A percentile compares a stretch with the other conserved stretches of the same genome.
Evolutionary conservation across 1,139 yeast genomes (phyloP).

Genomic region (Starmera stellimalicola): DNA sequence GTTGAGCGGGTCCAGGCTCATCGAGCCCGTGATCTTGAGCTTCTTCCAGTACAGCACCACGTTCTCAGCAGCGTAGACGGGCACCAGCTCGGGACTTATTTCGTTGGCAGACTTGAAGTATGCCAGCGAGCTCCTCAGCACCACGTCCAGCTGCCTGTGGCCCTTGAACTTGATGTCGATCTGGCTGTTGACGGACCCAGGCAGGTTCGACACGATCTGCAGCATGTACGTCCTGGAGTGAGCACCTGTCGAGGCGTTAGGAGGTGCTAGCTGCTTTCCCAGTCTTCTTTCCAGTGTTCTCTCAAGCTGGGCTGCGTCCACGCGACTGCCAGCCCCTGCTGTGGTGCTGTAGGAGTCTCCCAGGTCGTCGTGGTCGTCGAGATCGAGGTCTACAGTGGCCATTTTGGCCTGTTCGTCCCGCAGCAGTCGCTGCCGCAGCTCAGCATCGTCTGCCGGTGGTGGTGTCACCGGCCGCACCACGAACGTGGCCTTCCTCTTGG

Average conservation of each 20-base stretch:
- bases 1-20: slow-evolving; percentile 15
- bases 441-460: slow-evolving; percentile 12
- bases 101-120: slow-evolving; percentile 2
- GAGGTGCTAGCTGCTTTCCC: too few species aligned
- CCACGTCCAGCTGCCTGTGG: slow-evolving; percentile 11
- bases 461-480: slow-evolving; percentile 9
- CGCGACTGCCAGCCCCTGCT: too few species aligned
- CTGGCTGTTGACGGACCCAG: slow-evolving; percentile 12
- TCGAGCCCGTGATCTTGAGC: slow-evolving; percentile 11
- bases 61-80: slow-evolving; percentile 6
- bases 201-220: slow-evolving; percentile 15
- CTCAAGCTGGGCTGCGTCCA: too few species aligned
- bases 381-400: background rate
- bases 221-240: too few species aligned
- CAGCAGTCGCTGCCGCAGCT: slow-evolving; percentile 3
- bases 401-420: background rate
- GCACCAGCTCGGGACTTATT: background rate
- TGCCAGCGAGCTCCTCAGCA: slow-evolving; percentile 11
- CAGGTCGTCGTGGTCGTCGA: too few species aligned
- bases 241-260: too few species aligned
- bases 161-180: slow-evolving; percentile 15
- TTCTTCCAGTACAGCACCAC: slow-evolving; percentile 15
- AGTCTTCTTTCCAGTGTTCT: too few species aligned
- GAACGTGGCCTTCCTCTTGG: slow-evolving; percentile 1
- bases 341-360: too few species aligned